A percentile compares a stretch with the other conserved stretches of the same genome.
These are phyloP conservation scores for Wickerhamiella kazuoi DNA, from an alignment of 805 yeast genomes.

Conservation along the genomic window DNA sequence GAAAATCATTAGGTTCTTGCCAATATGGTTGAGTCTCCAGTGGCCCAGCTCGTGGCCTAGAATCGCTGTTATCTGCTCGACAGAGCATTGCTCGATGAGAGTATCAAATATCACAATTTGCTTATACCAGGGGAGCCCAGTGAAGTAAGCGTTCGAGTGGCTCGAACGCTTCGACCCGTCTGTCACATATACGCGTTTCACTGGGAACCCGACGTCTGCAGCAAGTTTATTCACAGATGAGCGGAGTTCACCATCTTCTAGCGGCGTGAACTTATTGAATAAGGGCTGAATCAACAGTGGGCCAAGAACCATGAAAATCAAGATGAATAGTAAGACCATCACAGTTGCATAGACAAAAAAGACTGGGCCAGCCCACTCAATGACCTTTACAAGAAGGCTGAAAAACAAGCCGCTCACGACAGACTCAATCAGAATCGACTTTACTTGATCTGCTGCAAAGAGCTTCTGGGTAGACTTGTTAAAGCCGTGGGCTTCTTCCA, in stretches of 20 bases:
- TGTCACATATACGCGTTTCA: conserved; percentile 66
- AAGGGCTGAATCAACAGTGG: conserved; percentile 84
- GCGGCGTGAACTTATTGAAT: conserved; percentile 79
- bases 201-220: conserved; percentile 59
- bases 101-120: conserved; percentile 91
- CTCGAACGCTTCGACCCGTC: conserved; percentile 96
- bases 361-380: conserved; percentile 59
- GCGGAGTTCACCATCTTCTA: conserved; percentile 79
- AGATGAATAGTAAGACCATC: conserved; percentile 52
- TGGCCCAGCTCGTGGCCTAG: conserved; percentile 98
- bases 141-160: conserved; percentile 92
- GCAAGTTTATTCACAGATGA: conserved; percentile 69
- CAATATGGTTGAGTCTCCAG: conserved; percentile 81
- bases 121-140: conserved; percentile 93
- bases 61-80: conserved; percentile 76
- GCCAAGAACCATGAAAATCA: conserved; percentile 53
- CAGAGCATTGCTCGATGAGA: conserved; percentile 59
- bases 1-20: conserved; percentile 53
- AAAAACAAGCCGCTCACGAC: conserved; percentile 56
- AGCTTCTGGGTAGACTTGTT: conserved; percentile 61
- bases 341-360: conserved; percentile 69
- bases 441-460: conserved; percentile 59
- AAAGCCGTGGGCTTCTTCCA: conserved; percentile 87
- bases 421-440: conserved; percentile 34
- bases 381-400: conserved; percentile 61